A percentile compares a stretch with the other conserved stretches of the same genome.
Conservation (phyloP, 805 yeast species). For the Jamesozyma jinghongensis region DNA sequence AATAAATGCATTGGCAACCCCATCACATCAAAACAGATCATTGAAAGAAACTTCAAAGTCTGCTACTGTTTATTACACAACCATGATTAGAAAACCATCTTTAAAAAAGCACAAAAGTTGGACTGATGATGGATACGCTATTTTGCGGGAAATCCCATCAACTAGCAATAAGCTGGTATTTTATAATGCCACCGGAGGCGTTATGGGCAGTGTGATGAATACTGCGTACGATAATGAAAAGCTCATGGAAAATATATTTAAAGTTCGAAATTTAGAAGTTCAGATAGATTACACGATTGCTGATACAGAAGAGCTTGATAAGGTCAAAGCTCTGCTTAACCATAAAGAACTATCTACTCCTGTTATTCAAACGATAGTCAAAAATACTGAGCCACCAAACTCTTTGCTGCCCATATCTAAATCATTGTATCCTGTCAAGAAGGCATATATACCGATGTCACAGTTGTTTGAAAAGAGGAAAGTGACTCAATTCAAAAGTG, state of each 20-base stretch:
- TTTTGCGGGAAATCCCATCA: constrained; percentile 17
- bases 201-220: constrained; percentile 22
- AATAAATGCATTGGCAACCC: no score
- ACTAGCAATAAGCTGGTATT: constrained; percentile 16
- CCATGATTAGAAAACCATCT: constrained; percentile 64
- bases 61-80: constrained; percentile 27
- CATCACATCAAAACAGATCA: no score
- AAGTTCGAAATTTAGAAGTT: constrained; percentile 52
- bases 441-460: constrained; percentile 8
- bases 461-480: constrained; percentile 10
- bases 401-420: not conserved
- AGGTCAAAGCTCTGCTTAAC: not conserved
- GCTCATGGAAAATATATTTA: constrained; percentile 35
- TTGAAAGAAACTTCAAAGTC: no score
- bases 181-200: constrained; percentile 23
- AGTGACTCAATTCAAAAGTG: constrained; percentile 11
- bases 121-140: constrained; percentile 81
- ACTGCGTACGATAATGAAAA: constrained; percentile 9
- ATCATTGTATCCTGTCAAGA: not conserved
- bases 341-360: not conserved
- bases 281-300: constrained; percentile 45
- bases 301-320: constrained; percentile 15
- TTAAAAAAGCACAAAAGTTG: constrained; percentile 80
- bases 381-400: not conserved
- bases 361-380: not conserved